Base-by-base conservation (phyloP, 176 grass and related monocot genomes). In the Otatea glauca region DNA sequence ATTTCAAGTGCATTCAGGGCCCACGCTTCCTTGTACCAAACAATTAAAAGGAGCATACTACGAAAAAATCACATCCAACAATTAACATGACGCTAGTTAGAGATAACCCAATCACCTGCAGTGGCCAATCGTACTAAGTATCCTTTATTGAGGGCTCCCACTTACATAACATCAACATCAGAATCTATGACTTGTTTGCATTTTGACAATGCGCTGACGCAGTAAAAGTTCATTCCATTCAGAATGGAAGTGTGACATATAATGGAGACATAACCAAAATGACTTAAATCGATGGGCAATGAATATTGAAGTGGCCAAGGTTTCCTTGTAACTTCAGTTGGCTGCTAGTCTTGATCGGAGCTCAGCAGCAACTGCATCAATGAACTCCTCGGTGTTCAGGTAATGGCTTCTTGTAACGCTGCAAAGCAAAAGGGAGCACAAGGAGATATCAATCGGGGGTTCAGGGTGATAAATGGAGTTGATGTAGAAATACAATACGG, bases 381-480 rank as follows among this genome's bases (percentile, higher is more conserved):
- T 97, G 87, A 97, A 97, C 77, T 94, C 94, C 78, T 97, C 94
- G 24, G 94, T 97, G 87, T 88, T 97, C 82, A 97, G 82, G 76
- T 94, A 97, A 34, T 94, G 58, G 67, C 87, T 86, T 78, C 94
- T 92, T 15, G 87, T 92, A 32, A 97, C 79, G 9, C 94, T 97
- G 79, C 23, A 76, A 86, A 64, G 55, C 74, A 86, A 71, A 88
- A 45, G 35, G 61, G 17, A 32, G 29, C 47, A 83, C 27, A 45
- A 48, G 76, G 43, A 70, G 53, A 79, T 14, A 78, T 10, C 3
- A 0, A 62, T n/a, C 66, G 45, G 5, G 32, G 35, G 37, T 58
- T 87, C 25, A 37, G 5, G 53, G 21, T 37, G 63, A 16, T 54
- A 37, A 43, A 25, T 50, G 50, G 43, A 29, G 1, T 16, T 7